Conservation (phyloP, 2,329 filamentous ascomycete genomes). For the Hypoxylon sp. region DNA sequence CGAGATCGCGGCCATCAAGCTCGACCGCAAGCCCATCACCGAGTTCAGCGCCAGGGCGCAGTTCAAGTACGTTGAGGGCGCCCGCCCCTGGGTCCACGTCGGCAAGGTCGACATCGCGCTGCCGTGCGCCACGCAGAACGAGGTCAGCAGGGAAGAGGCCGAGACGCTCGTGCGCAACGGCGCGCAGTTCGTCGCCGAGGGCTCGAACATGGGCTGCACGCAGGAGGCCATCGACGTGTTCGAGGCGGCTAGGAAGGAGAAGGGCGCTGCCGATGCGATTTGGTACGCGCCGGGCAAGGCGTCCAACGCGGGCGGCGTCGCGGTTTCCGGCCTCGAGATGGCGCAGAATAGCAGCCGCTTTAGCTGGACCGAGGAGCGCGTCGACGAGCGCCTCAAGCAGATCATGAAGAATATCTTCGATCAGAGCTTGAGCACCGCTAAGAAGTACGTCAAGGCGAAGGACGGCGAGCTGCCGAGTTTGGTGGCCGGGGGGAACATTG, state of each 20-base stretch:
- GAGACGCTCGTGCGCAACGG: conserved; percentile 83
- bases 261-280: conserved; percentile 76
- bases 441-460: conserved; percentile 83
- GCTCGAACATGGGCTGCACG: conserved; percentile 99
- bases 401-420: conserved; percentile 97
- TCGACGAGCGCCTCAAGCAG: conserved; percentile 88
- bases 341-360: conserved; percentile 93
- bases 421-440: conserved; percentile 88
- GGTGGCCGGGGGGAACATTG: conserved; percentile 96
- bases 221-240: conserved; percentile 95
- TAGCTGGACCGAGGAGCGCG: conserved; percentile 89
- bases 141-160: conserved; percentile 93
- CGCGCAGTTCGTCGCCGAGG: conserved; percentile 90
- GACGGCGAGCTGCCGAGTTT: conserved; percentile 91
- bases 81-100: conserved; percentile 91
- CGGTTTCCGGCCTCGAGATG: conserved; percentile 98
- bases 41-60: conserved; percentile 72
- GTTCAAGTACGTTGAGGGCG: conserved; percentile 90
- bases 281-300: conserved; percentile 99
- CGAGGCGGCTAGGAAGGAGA: conserved; percentile 78
- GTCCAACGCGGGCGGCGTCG: conserved; percentile 96
- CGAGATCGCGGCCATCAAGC: conserved; percentile 87
- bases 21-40: conserved; percentile 85
- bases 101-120: conserved; percentile 92
- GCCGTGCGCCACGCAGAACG: conserved; percentile 96